Evolutionary conservation across 176 grass and related monocot genomes (phyloP), one percentile per base, ranked within the genome.

Genomic region (Ensete glaucum): DNA sequence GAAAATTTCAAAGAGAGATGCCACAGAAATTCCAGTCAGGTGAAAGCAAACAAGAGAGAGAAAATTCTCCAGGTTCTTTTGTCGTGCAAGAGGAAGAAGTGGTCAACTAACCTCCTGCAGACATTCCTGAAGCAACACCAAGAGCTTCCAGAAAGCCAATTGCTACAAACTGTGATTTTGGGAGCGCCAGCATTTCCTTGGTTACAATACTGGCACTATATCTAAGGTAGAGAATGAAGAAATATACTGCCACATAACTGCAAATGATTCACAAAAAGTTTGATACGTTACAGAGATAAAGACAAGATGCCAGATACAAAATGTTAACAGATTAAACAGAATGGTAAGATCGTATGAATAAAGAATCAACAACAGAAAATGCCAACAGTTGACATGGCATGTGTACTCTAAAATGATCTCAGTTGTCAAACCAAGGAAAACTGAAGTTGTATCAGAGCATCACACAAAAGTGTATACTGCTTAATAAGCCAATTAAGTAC

Each of bases 81-180:
- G 77, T 50, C 8, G 68, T 75, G 50, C 26, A 67, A 13, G 25
- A 80, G 25, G 66, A 49, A 22, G 12, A 65, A 27, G 73, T 83
- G 57, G 15, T 8, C 17, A 54, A 16, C 67, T 78, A 87, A 96
- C 89, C 89, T 85, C 81, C 95, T 77, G 95, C 86, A 74, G 95
- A 83, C 95, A 98, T 98, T 75, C 90, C 95, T 75, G 84, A 85
- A 80, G 95, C 90, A 69, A 87, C 90, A 25, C 90, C 95, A 66
- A 93, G 62, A 4, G 95, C 95, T 82, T 98, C 90, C 29, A 91
- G 75, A 9, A 87, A 56, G 9, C 95, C 90, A 77, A 98, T 89
- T 56, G 88, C 74, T 65, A 85, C 60, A 60, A 98, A 98, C 14
- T 52, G 80, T 29, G 88, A 78, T 74, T 98, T 98, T 12, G 95